Percentiles rank a stretch among this genome's conserved stretches.
phyloP scores from a whole-genome alignment of 345 rosid genomes.

The Pugionium cornutum region DNA sequence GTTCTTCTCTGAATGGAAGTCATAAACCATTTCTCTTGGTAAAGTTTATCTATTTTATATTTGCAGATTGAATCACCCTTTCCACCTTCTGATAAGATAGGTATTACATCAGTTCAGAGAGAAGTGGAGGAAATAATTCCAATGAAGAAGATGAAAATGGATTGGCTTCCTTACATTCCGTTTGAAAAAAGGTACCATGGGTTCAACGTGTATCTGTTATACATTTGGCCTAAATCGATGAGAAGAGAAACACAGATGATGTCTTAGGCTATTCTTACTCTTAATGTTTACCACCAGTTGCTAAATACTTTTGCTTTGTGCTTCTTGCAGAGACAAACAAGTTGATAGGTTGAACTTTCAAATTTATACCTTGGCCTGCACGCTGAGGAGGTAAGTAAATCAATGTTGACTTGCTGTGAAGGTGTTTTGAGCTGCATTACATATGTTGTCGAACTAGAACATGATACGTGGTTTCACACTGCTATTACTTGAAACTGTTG shows the following conservation, averaged over 20 bases:
- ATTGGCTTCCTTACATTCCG: conserved; percentile 95
- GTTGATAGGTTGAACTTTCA: conserved; percentile 76
- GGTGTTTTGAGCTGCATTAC: conserved; percentile 8
- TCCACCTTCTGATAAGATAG: conserved; percentile 97
- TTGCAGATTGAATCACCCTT: conserved; percentile 81
- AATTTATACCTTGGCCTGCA: conserved; percentile 71
- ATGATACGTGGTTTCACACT: neutral
- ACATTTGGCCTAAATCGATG: conserved; percentile 14
- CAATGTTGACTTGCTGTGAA: conserved; percentile 1
- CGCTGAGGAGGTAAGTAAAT: conserved; percentile 65
- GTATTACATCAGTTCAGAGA: conserved; percentile 94
- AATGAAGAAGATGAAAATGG: conserved; percentile 99
- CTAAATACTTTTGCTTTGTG: conserved; percentile 28
- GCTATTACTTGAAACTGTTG: neutral
- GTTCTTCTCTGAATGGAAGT: neutral
- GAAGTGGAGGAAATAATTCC: conserved; percentile 94
- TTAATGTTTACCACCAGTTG: conserved; percentile 19
- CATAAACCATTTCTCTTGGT: conserved; percentile 13
- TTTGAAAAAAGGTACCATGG: conserved; percentile 66
- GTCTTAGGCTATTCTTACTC: neutral
- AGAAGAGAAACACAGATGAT: conserved; percentile 6
- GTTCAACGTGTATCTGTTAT: conserved; percentile 5
- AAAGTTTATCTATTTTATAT: conserved; percentile 10
- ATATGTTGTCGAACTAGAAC: neutral
- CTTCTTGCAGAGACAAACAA: conserved; percentile 64